These are phyloP conservation scores for Beauveria pseudobassiana DNA, from an alignment of 2,329 filamentous ascomycete species.

Conservation along the genomic window DNA sequence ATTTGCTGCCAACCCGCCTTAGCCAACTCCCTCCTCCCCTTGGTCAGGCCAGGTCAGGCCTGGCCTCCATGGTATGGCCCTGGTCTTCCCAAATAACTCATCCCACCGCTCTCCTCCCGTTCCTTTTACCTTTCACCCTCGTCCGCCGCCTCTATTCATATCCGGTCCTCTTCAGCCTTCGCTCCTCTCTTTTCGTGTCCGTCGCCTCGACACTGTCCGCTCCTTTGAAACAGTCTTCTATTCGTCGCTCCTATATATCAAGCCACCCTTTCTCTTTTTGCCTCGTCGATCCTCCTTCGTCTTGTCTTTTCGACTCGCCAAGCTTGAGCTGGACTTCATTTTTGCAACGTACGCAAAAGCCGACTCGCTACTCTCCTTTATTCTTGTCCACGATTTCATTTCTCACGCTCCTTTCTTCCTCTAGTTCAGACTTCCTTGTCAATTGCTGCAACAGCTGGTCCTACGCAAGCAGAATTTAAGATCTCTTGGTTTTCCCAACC, in stretches of 20 bases:
- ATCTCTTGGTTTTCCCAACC: slow-evolving; percentile 2
- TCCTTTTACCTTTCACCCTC: slow-evolving; percentile 2
- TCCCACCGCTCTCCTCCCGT: slow-evolving; percentile 6
- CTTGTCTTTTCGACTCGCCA: slow-evolving; percentile 1
- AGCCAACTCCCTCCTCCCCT: neutral
- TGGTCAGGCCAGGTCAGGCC: neutral
- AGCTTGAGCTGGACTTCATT: slow-evolving; percentile 6
- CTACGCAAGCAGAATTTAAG: slow-evolving; percentile 11
- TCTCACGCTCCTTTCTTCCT: slow-evolving; percentile 9
- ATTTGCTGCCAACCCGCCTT: neutral
- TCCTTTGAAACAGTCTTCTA: slow-evolving; percentile 13
- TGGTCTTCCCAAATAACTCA: neutral
- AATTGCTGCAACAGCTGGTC: slow-evolving; percentile 12
- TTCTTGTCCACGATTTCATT: neutral
- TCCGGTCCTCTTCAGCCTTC: slow-evolving; percentile 6
- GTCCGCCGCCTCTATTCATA: slow-evolving; percentile 8
- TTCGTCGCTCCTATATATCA: slow-evolving; percentile 12
- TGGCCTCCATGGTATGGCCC: neutral
- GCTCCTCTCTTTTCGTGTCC: slow-evolving; percentile 12
- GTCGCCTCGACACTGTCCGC: slow-evolving; percentile 12
- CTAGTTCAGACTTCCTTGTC: slow-evolving; percentile 6
- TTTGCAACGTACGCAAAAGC: slow-evolving; percentile 12
- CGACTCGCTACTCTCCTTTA: slow-evolving; percentile 6
- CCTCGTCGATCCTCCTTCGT: slow-evolving; percentile 1
- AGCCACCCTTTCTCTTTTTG: slow-evolving; percentile 2